Base-by-base conservation (phyloP, 345 rosid species). In the Sonneratia caseolaris region DNA sequence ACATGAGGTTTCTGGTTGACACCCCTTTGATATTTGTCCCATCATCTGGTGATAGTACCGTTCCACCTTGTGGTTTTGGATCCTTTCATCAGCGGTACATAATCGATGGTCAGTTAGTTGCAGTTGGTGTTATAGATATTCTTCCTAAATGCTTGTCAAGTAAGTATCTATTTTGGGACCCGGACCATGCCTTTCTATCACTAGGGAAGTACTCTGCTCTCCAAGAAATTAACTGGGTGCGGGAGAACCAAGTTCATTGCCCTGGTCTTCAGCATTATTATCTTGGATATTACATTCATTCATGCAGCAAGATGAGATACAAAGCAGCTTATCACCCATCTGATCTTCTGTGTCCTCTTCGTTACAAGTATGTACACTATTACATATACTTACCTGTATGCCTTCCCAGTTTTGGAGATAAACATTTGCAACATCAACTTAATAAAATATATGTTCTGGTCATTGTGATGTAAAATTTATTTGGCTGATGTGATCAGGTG, bases 241-340 rank as follows among this genome's bases (percentile, higher is more conserved):
- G 80, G 73, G 87, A 84, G 77, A 89, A 83, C 82, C 87, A 86
- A 82, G 77, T 70, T 64, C 81, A 71, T 69, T 87, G 96, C 79
- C 82, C 91, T 18, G 80, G 84, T 79, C 98, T 95, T 78, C 85
- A 90, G 79, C 89, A 83, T 80, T 95, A 95, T 81, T 95, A 95
- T 84, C 92, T 95, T 74, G 99, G 99, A 68, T 95, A 95, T 79
- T 95, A 95, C 77, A 89, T 95, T 80, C 98, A 92, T 75, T 95
- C 99, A 38, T 95, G 99, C 84, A 80, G 71, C 80, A 95, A 95
- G 83, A 95, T 95, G 99, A 92, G 94, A 87, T 95, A 95, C 80
- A 95, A 95, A 86, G 96, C 98, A 48, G 93, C 92, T 8, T 95
- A 95, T 84, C 62, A 72, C 73, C 99, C 99, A 35, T 90, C 98